These are phyloP conservation scores for Linnemannia schmuckeri DNA, from an alignment of 192 early-diverging fungal genomes.

Conservation along the genomic window DNA sequence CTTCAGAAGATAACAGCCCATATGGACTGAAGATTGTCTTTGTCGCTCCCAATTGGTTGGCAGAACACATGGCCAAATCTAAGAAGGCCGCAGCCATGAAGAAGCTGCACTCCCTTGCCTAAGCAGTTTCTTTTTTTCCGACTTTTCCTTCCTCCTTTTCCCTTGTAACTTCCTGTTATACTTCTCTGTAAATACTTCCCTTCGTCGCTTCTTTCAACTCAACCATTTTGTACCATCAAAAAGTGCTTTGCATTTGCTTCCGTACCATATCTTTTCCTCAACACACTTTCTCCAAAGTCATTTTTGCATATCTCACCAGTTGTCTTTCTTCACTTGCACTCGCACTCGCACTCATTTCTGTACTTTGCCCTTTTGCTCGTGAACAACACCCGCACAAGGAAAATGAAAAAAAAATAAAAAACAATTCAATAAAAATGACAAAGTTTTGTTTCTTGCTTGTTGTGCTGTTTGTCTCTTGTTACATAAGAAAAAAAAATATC, in stretches of 20 bases:
- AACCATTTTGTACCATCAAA: not conserved
- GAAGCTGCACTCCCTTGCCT: conserved; percentile 17
- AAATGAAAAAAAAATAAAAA: not conserved
- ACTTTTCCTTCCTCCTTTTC: too few relatives aligned
- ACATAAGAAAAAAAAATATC: not conserved
- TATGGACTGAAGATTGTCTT: conserved; percentile 40
- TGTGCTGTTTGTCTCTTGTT: not conserved
- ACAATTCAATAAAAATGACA: not conserved
- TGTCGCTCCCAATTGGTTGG: conserved; percentile 43
- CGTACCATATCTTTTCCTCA: not conserved
- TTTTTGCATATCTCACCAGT: not conserved
- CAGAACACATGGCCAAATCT: conserved; percentile 42
- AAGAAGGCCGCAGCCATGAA: conserved; percentile 39
- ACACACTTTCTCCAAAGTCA: not conserved
- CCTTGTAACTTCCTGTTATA: conserved; percentile 1
- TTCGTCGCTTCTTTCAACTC: not conserved
- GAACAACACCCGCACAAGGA: not conserved
- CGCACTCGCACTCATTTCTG: not conserved
- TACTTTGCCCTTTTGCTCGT: not conserved
- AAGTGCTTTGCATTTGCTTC: not conserved
- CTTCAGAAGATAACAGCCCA: not conserved
- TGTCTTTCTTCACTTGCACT: not conserved
- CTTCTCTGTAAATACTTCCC: not conserved
- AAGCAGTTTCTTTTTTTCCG: not conserved
- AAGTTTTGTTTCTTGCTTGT: too few relatives aligned